These are phyloP conservation scores for Panellus pusillus DNA, from an alignment of 768 basidiomycete species.

Conservation along the genomic window DNA sequence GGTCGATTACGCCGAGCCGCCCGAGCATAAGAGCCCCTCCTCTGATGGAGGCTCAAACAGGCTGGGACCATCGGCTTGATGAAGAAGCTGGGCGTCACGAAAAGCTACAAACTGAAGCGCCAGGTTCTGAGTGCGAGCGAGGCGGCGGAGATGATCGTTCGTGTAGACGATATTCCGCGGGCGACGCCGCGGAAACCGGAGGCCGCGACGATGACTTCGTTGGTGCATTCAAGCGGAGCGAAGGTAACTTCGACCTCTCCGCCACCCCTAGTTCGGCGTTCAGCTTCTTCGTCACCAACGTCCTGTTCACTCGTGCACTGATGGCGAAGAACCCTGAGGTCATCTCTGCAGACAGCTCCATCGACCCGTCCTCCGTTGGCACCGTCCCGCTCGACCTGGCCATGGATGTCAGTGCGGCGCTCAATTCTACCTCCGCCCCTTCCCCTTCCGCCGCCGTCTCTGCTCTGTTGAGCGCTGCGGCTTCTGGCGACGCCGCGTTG, in stretches of 20 bases:
- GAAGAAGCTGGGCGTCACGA: constrained; percentile 84
- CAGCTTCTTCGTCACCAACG: constrained; percentile 44
- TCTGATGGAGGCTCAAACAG: too few relatives aligned
- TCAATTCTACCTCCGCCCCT: constrained; percentile 36
- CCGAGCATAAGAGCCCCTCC: too few relatives aligned
- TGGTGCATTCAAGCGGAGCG: too few relatives aligned
- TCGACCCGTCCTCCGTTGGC: constrained; percentile 46
- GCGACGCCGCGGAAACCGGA: constrained; percentile 85
- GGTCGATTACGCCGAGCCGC: too few relatives aligned
- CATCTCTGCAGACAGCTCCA: constrained; percentile 47
- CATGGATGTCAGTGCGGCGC: constrained; percentile 50
- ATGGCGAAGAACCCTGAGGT: constrained; percentile 52
- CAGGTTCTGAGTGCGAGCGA: constrained; percentile 95
- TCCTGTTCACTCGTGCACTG: constrained; percentile 41
- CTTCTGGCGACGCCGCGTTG: constrained; percentile 30
- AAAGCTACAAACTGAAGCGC: constrained; percentile 96
- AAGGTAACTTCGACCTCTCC: constrained; percentile 61
- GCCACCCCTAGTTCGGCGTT: constrained; percentile 57
- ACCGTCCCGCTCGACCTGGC: constrained; percentile 59
- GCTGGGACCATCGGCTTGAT: constrained; percentile 84
- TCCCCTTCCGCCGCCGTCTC: constrained; percentile 25
- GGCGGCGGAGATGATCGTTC: constrained; percentile 97
- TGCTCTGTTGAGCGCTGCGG: constrained; percentile 13
- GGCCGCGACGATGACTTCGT: too few relatives aligned
- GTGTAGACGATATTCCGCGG: constrained; percentile 91